phyloP scores from a whole-genome alignment of 2,329 filamentous ascomycete species.

The Fusarium decemcellulare region DNA sequence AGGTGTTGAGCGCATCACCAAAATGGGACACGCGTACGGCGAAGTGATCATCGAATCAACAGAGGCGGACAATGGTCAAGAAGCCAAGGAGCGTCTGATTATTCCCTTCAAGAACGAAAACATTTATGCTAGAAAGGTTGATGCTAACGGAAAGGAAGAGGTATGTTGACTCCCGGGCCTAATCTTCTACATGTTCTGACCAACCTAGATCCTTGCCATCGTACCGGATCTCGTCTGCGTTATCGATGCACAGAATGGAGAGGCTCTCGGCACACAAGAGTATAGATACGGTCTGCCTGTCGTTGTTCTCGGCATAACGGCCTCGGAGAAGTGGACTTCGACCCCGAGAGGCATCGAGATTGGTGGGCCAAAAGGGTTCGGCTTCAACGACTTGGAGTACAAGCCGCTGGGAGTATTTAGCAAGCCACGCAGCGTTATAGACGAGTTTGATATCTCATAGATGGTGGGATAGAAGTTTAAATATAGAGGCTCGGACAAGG shows the following conservation, averaged over 20 bases:
- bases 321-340: constrained; percentile 67
- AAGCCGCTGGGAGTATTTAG: constrained; percentile 65
- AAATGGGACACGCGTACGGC: constrained; percentile 59
- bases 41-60: constrained; percentile 57
- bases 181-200: too few species aligned
- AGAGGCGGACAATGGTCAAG: constrained; percentile 31
- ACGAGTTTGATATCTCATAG: constrained; percentile 28
- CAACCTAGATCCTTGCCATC: background rate
- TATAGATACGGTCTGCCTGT: constrained; percentile 50
- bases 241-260: constrained; percentile 54
- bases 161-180: constrained; percentile 14
- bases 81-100: constrained; percentile 52
- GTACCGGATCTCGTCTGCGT: constrained; percentile 60
- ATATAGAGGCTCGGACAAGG: too few species aligned
- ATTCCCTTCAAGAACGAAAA: constrained; percentile 73
- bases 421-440: constrained; percentile 67
- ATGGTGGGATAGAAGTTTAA: too few species aligned
- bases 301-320: constrained; percentile 67
- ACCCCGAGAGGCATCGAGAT: constrained; percentile 63
- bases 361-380: constrained; percentile 57
- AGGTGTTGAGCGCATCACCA: constrained; percentile 56
- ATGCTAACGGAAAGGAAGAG: constrained; percentile 36
- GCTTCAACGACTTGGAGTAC: constrained; percentile 60
- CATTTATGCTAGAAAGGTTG: constrained; percentile 56
- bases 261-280: constrained; percentile 55